A percentile compares a stretch with the other conserved stretches of the same genome.
Conservation (phyloP, 768 basidiomycete species). For the Daedalea quercina region DNA sequence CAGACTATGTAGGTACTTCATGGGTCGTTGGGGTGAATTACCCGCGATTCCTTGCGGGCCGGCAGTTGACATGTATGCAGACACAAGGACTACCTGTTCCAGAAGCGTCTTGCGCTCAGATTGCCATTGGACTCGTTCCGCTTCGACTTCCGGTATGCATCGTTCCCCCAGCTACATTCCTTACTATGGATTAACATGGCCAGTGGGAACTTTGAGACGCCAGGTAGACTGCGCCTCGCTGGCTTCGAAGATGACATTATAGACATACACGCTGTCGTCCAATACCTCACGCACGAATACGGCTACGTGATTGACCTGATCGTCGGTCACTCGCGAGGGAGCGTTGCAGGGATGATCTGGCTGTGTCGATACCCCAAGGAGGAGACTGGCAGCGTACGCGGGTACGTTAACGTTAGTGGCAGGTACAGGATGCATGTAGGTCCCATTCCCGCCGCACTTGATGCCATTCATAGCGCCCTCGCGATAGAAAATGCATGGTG, state of each 20-base stretch:
- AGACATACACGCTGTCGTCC: slow-evolving; percentile 61
- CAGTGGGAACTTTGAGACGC: slow-evolving; percentile 75
- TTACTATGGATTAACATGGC: not conserved
- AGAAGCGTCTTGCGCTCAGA: slow-evolving; percentile 57
- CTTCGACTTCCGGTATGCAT: slow-evolving; percentile 75
- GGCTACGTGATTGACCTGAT: slow-evolving; percentile 67
- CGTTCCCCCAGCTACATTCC: not conserved
- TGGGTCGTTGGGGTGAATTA: slow-evolving; percentile 66
- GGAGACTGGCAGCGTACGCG: slow-evolving; percentile 44
- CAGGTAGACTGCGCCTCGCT: slow-evolving; percentile 58
- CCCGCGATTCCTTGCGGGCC: too few relatives aligned
- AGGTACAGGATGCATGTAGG: slow-evolving; percentile 76
- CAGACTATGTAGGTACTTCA: slow-evolving; percentile 55
- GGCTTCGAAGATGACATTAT: slow-evolving; percentile 42
- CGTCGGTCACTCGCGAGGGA: slow-evolving; percentile 76
- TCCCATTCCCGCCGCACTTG: slow-evolving; percentile 4
- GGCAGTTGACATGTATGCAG: slow-evolving; percentile 29
- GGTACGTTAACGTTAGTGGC: slow-evolving; percentile 69
- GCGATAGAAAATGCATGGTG: slow-evolving; percentile 15
- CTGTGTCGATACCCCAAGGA: slow-evolving; percentile 38
- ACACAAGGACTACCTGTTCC: slow-evolving; percentile 83
- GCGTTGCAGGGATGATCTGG: slow-evolving; percentile 64
- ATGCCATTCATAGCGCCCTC: not conserved
- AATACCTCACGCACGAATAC: slow-evolving; percentile 47
- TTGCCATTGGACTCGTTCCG: slow-evolving; percentile 77